phyloP scores from a whole-genome alignment of 2,329 filamentous ascomycete species.

The Claviceps sp. region DNA sequence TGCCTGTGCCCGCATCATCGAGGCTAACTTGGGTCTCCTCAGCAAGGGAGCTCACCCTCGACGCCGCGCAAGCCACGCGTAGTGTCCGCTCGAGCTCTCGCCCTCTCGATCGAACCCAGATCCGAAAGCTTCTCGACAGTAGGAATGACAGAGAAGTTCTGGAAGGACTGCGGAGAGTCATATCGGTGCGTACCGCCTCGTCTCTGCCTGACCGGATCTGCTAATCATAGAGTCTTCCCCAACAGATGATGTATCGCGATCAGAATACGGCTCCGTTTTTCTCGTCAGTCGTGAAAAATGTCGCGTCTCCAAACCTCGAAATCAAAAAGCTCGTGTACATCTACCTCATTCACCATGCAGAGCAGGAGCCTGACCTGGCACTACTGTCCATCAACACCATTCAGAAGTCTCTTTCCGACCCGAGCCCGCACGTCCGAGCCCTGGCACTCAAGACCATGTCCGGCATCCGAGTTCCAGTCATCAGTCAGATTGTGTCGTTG shows the following conservation, averaged over 20 bases:
- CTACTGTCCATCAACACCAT: slow-evolving; percentile 97
- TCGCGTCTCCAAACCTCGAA: slow-evolving; percentile 83
- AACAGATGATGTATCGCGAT: slow-evolving; percentile 85
- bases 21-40: slow-evolving; percentile 8
- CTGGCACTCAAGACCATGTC: slow-evolving; percentile 95
- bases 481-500: slow-evolving; percentile 91
- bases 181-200: slow-evolving; percentile 50
- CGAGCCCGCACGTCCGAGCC: slow-evolving; percentile 79
- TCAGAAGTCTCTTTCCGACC: slow-evolving; percentile 89
- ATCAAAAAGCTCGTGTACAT: slow-evolving; percentile 99
- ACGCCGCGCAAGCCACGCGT: slow-evolving; percentile 83
- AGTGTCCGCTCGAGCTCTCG: slow-evolving; percentile 47
- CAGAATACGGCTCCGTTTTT: slow-evolving; percentile 87
- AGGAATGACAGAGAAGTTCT: slow-evolving; percentile 85
- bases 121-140: slow-evolving; percentile 91
- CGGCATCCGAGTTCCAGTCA: slow-evolving; percentile 90
- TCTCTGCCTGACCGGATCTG: not conserved
- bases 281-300: slow-evolving; percentile 96
- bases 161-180: slow-evolving; percentile 78
- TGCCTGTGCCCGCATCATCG: not conserved
- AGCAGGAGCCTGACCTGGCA: slow-evolving; percentile 88
- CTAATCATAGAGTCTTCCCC: not conserved
- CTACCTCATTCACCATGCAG: slow-evolving; percentile 92
- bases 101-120: slow-evolving; percentile 63
- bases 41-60: slow-evolving; percentile 95